Conservation (phyloP, 1,284 basidiomycete species). For the Tetrapyrgos nigripes region DNA sequence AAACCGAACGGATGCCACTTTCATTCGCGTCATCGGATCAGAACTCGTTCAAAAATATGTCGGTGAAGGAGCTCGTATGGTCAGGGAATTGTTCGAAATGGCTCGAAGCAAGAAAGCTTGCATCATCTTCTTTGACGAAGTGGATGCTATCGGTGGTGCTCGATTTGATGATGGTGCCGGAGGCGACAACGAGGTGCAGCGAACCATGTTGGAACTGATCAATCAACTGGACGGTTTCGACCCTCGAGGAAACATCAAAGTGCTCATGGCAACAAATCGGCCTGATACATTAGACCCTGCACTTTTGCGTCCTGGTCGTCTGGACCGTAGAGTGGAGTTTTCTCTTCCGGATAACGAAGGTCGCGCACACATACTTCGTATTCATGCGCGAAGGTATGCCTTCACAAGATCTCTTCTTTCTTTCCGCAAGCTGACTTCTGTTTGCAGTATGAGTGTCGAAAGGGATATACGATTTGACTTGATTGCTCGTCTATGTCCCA, state of each 20-base stretch:
- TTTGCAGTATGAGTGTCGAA: conserved; percentile 92
- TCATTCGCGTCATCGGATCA: conserved; percentile 98
- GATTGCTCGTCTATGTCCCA: conserved; percentile 96
- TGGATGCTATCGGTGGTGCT: conserved; percentile 98
- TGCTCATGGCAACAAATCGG: conserved; percentile 98
- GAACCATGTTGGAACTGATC: conserved; percentile 99
- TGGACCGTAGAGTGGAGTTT: conserved; percentile 97
- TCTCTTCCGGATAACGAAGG: conserved; percentile 96
- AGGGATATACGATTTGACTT: conserved; percentile 97
- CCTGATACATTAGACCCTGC: conserved; percentile 99
- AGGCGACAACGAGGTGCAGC: conserved; percentile 98
- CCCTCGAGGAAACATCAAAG: conserved; percentile 98
- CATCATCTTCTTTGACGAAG: conserved; percentile 99
- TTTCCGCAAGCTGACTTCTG: conserved; percentile 10
- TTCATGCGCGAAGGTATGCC: conserved; percentile 90
- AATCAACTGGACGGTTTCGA: conserved; percentile 99
- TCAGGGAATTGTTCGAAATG: conserved; percentile 99
- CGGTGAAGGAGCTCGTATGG: conserved; percentile 98
- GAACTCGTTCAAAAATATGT: conserved; percentile 99
- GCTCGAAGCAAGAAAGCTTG: conserved; percentile 98
- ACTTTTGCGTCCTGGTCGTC: conserved; percentile 92
- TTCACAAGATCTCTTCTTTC: conserved; percentile 4
- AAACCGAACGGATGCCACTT: conserved; percentile 98
- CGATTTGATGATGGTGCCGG: conserved; percentile 99
- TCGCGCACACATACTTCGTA: conserved; percentile 94